Evolutionary conservation across 257 asterid species (phyloP), one percentile per base, ranked within the genome.

Genomic region (Leonotis leonurus): DNA sequence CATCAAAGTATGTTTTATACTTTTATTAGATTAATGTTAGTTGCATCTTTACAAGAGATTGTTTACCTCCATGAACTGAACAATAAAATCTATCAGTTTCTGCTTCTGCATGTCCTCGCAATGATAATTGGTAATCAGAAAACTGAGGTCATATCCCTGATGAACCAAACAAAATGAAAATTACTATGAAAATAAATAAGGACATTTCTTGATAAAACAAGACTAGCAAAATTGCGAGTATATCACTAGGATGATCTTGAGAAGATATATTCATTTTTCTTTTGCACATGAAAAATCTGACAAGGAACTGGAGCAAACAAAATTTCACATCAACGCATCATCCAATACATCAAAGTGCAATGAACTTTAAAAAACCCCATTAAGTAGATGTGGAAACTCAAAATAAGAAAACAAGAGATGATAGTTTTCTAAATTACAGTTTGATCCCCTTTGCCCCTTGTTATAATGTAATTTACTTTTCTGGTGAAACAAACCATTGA

Each of bases 81-180:
- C 97, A 12, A 89, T 93, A 60, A 93, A 93, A 75, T 89, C 97
- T 57, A 93, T 93, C 51, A 93, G 93, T 79, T 87, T 93, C 52
- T 82, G 95, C 81, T 93, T 92, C 82, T 93, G 99, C 97, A 93
- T 85, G 65, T 93, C 99, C 83, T 93, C 99, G 10, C 97, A 93
- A 20, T 93, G 97, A 71, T 85, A 89, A 57, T 93, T 93, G 64
- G 94, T 93, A 35, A 93, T 83, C 56, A 93, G 99, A 75, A 89
- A 93, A 80, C 97, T 93, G 44, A 93, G 85, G 82, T 93, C 99
- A 64, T 87, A 93, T n/a, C 99, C 99, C 99, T 93, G 96, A 70
- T 75, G 68, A 82, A 43, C 44, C n/a, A 44, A 61, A 70, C 45
- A 48, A 62, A 74, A 50, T 32, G 12, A 49, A 48, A 43, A 33